Evolutionary conservation across 805 yeast species (phyloP), one percentile per base, ranked within the genome.

Genomic region (Ogataea polymorpha): DNA sequence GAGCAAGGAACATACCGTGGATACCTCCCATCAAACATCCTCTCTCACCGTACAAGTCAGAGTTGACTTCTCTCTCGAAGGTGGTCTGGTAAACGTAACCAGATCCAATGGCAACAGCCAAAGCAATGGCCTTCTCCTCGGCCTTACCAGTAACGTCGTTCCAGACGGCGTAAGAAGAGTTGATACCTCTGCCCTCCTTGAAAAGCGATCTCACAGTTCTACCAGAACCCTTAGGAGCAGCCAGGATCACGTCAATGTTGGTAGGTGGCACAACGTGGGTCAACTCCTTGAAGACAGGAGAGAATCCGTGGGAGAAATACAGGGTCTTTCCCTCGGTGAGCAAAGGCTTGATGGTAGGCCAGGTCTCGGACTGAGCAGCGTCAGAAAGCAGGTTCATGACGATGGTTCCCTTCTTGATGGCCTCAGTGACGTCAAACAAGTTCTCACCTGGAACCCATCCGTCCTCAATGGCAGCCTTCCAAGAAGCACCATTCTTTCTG

Each of bases 1-100:
- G 99, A 60, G 99, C 99, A 66, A 93, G 82, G 93, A 93, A 93
- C 98, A 93, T 93, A 82, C 99, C 99, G 80, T 93, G 99, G 79
- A 93, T 91, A 82, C 98, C 98, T 71, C 98, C 99, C 99, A 91
- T 93, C 61, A 93, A 79, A 77, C 98, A 93, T 68, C 99, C 99
- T 80, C 99, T 88, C 82, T 93, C 99, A 77, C 99, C 99, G 79
- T 93, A 93, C 67, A 93, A 79, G 72, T 93, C 99, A 54, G 98
- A 90, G 88, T 86, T 88, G 66, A 93, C 99, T 78, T 93, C 99
- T 76, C 83, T 89, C 79, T 95, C 96, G 66, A 95, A 95, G 56
- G 99, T 93, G 75, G 99, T 93, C 79, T 93, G 88, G 88, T 93
- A 93, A 61, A 93, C 96, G 86, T 93, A 93, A 72, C 99, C 99